Percentiles rank a stretch among this genome's conserved stretches.
Evolutionary conservation across 352 stramenopile genomes (phyloP).

Genomic region (Phytopythium sindhum): DNA sequence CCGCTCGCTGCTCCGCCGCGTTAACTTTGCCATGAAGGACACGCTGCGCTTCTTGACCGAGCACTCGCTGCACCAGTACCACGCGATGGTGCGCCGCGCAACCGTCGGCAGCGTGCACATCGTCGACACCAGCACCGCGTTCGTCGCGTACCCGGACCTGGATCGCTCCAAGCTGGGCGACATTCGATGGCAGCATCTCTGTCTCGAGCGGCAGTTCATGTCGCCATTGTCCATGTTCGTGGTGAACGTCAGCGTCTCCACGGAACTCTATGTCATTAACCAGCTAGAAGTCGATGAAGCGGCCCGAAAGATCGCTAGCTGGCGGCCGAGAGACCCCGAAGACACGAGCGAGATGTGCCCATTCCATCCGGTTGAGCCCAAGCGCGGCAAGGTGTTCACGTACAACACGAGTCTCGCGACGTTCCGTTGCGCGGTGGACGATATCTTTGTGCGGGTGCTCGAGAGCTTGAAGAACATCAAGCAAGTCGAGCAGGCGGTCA

Average conservation of each 20-base stretch:
- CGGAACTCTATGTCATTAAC: conserved; percentile 73
- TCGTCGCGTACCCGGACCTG: conserved; percentile 65
- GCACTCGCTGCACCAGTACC: conserved; percentile 72
- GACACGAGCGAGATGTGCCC: conserved; percentile 63
- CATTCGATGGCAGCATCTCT: conserved; percentile 79
- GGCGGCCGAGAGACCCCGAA: conserved; percentile 66
- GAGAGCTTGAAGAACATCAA: conserved; percentile 84
- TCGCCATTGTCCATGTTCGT: conserved; percentile 65
- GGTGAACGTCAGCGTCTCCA: conserved; percentile 67
- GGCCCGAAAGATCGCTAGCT: conserved; percentile 43
- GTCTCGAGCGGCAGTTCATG: conserved; percentile 60
- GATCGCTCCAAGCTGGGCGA: conserved; percentile 57
- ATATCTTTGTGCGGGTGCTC: conserved; percentile 78
- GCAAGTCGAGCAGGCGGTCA: conserved; percentile 89
- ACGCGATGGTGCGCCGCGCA: conserved; percentile 59
- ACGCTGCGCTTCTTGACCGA: conserved; percentile 70
- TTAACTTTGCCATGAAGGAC: conserved; percentile 86
- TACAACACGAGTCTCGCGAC: conserved; percentile 65
- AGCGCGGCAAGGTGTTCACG: conserved; percentile 48
- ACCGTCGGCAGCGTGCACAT: conserved; percentile 65
- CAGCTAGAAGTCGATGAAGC: conserved; percentile 61
- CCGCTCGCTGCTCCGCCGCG: conserved; percentile 57
- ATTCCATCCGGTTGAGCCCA: conserved; percentile 37
- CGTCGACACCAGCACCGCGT: conserved; percentile 63
- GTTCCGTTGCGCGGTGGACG: conserved; percentile 55